Base-by-base conservation (phyloP, 768 basidiomycete genomes). In the Macrolepiota dolichaula region DNA sequence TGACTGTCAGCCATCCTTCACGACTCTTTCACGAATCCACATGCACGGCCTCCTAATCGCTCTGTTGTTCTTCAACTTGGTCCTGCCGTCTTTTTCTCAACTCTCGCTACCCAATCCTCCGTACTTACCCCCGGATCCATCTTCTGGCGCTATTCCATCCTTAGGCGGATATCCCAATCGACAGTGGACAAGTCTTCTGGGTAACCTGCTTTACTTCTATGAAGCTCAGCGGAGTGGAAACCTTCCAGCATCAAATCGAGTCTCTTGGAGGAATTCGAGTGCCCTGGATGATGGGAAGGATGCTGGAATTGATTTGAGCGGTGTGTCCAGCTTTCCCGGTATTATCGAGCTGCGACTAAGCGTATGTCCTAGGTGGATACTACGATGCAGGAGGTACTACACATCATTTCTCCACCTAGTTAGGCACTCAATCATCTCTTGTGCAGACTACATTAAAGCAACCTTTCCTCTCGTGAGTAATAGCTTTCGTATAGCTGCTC, bases 141-240 rank as follows among this genome's bases (percentile, higher is more conserved):
- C 85, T 15, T 73, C 75, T 1, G 90, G 89, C 29, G 79, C 88
- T 13, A 65, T 78, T 46, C 65, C 78, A 17, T 80, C 85, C n/a
- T 64, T 74, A 13, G 72, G 74, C 29, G 70, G 68, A 58, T 70
- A 70, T 62, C 86, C 90, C 44, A 94, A 94, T 70, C 67, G 82
- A 2, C 91, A 94, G 70, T 96, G 94, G 93, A 81, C 87, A 4
- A 88, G 79, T 52, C 72, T 96, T 2, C 81, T 96, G 0, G 95
- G 94, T 3, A 86, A 89, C 70, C 72, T 89, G 27, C 70, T 96
- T 27, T 96, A 86, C 69, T 96, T 96, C 72, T 97, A 95, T 69
- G 95, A 97, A 63, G 94, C 88, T 1, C 95, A 97, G 68, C 81
- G 95, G 19, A 91, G 90, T 57, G 95, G 95, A 15, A 78, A 79